A percentile compares a stretch with the other conserved stretches of the same genome.
phyloP scores from a whole-genome alignment of 2,329 filamentous ascomycete genomes.

The Aspergillus carbonarius region DNA sequence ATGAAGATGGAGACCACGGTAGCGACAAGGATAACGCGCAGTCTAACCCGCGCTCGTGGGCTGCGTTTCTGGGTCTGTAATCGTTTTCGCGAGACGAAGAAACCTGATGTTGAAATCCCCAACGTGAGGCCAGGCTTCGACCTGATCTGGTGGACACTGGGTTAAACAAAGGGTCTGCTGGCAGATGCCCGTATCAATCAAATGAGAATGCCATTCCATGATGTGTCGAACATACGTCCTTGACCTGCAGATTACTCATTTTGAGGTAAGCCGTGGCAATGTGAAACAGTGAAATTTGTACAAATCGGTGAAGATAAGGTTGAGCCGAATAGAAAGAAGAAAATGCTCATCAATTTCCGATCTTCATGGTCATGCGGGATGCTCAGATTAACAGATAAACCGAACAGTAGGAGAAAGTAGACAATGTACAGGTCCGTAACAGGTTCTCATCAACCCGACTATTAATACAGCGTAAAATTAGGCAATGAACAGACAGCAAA shows the following conservation, averaged over 20 bases:
- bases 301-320: background rate
- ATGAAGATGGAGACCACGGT: too few relatives aligned
- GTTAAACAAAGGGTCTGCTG: too few relatives aligned
- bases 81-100: too few relatives aligned
- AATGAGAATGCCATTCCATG: background rate
- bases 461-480: constrained; percentile 34
- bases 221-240: background rate
- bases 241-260: background rate
- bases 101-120: too few relatives aligned
- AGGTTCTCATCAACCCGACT: constrained; percentile 17
- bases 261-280: background rate
- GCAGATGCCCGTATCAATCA: too few relatives aligned
- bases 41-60: too few relatives aligned
- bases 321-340: background rate
- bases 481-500: constrained; percentile 15
- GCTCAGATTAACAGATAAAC: background rate
- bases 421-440: background rate
- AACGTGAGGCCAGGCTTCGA: too few relatives aligned
- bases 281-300: background rate
- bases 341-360: background rate
- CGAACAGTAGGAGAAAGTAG: background rate
- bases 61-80: too few relatives aligned
- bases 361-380: background rate
- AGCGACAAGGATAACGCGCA: too few relatives aligned
- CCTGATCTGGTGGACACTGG: too few relatives aligned